Conservation (phyloP, 345 rosid genomes). For the Brassica cretica region DNA sequence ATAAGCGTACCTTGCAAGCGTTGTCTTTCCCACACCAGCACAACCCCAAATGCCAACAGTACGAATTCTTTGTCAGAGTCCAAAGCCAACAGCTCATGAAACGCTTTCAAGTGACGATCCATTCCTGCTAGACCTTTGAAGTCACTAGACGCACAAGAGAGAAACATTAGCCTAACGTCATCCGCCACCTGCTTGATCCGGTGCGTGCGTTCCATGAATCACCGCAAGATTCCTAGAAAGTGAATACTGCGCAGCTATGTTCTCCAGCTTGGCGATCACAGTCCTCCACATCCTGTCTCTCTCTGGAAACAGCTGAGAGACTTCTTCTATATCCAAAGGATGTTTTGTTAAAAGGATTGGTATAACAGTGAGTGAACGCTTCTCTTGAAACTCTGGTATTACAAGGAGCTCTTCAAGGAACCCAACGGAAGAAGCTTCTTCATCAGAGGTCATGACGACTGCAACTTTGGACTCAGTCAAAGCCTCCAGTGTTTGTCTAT, state of each 20-base stretch:
- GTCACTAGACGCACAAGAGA: not conserved
- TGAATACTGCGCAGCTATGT: not conserved
- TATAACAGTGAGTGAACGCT: not conserved
- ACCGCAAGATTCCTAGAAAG: not conserved
- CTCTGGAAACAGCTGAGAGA: not conserved
- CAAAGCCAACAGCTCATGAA: not conserved
- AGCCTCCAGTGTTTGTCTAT: not conserved
- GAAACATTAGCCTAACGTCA: not conserved
- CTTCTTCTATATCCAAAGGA: not conserved
- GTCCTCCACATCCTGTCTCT: not conserved
- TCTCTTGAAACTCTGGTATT: not conserved
- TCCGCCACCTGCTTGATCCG: not conserved
- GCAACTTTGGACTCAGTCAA: not conserved
- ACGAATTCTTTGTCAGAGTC: not conserved
- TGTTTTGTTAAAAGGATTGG: not conserved
- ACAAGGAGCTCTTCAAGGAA: not conserved
- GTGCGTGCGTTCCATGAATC: not conserved
- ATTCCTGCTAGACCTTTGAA: not conserved
- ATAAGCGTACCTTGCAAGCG: not conserved
- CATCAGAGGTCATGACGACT: not conserved
- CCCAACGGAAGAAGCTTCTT: not conserved
- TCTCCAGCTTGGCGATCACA: not conserved
- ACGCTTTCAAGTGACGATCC: not conserved
- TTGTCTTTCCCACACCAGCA: not conserved
- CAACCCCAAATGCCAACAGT: not conserved